A percentile compares a stretch with the other conserved stretches of the same genome.
Conservation (phyloP, 805 yeast species). For the Kodamaea lidongshanica region DNA sequence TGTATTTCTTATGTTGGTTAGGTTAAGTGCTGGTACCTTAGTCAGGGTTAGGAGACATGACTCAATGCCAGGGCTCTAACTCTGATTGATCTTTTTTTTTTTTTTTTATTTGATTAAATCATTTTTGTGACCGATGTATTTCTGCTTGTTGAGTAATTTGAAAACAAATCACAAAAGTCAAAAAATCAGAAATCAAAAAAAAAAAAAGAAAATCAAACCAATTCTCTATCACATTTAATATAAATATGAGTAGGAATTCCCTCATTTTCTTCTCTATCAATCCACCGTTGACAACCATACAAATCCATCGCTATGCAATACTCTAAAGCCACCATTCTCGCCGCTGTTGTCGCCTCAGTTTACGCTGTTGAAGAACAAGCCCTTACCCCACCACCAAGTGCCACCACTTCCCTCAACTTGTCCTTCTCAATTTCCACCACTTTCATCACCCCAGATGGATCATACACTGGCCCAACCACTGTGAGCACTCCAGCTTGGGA, state of each 20-base stretch:
- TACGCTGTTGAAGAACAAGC: constrained; percentile 23
- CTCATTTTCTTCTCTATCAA: constrained; percentile 7
- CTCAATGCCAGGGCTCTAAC: no score
- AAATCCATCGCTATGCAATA: constrained; percentile 32
- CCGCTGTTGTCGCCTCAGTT: constrained; percentile 29
- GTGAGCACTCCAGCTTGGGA: constrained; percentile 19
- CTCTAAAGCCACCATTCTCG: constrained; percentile 32
- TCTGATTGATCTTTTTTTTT: no score
- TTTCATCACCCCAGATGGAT: constrained; percentile 36
- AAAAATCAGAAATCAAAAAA: no score
- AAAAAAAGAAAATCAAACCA: no score
- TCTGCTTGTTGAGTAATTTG: no score
- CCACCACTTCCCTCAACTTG: constrained; percentile 22
- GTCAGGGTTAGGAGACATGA: no score
- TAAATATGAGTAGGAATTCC: constrained; percentile 5
- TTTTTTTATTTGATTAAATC: no score
- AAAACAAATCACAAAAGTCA: no score
- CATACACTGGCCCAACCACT: constrained; percentile 16
- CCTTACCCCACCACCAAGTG: constrained; percentile 16
- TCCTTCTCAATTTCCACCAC: constrained; percentile 40
- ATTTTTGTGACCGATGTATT: no score
- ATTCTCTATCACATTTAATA: no score
- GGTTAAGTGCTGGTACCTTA: no score
- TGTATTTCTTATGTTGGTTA: no score
- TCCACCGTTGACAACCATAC: constrained; percentile 10